Conservation (phyloP, 1,284 basidiomycete genomes). For the Ceratobasidium sp. region DNA sequence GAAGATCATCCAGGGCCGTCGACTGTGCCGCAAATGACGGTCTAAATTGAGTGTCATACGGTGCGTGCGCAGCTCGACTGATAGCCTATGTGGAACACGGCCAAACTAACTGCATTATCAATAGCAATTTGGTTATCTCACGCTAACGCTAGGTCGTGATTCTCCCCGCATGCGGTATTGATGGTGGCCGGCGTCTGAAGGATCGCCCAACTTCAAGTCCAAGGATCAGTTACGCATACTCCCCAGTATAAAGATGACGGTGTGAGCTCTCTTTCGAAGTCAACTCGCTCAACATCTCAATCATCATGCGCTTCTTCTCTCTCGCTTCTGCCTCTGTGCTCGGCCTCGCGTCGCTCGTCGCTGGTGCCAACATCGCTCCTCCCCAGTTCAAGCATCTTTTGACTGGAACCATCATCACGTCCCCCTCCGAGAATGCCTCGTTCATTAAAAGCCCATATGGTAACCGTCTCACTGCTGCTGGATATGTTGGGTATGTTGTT, state of each 20-base stretch:
- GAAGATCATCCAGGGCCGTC: not conserved
- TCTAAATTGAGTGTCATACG: not conserved
- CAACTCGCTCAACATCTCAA: not conserved
- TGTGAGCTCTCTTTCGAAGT: too few relatives aligned
- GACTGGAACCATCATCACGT: conserved; percentile 46
- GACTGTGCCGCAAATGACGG: not conserved
- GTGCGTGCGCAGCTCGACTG: not conserved
- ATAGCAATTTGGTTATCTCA: not conserved
- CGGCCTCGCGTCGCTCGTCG: not conserved
- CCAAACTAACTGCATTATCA: not conserved
- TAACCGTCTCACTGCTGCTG: conserved; percentile 45
- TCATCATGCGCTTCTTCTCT: conserved; percentile 19
- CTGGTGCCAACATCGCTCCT: conserved; percentile 18
- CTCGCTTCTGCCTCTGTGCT: not conserved
- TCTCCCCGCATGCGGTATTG: not conserved
- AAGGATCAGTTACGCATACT: not conserved
- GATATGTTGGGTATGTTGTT: conserved; percentile 27
- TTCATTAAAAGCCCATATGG: conserved; percentile 44
- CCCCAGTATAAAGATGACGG: not conserved
- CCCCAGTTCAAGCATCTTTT: conserved; percentile 44
- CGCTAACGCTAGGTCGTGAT: not conserved
- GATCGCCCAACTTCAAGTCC: not conserved
- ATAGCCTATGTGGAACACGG: not conserved
- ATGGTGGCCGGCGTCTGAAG: not conserved
- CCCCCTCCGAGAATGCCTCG: conserved; percentile 39